A percentile compares a stretch with the other conserved stretches of the same genome.
Evolutionary conservation across 2,329 filamentous ascomycete species (phyloP).

Genomic region (Botrytis byssoidea): DNA sequence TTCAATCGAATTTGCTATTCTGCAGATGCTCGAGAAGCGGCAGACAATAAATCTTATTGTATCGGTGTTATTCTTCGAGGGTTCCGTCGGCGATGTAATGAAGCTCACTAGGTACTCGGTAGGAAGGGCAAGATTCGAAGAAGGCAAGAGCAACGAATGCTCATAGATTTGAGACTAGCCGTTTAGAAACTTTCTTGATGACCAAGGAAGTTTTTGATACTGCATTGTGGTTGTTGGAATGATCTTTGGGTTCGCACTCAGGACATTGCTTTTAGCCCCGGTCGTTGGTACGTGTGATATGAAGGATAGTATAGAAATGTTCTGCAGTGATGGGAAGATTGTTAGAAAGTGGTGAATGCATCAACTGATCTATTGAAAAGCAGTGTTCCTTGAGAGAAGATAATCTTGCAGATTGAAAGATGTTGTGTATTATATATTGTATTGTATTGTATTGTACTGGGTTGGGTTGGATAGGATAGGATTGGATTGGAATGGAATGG

Average conservation of each 20-base stretch:
- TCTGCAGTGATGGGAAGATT: conserved; percentile 4
- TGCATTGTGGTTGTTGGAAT: conserved; percentile 37
- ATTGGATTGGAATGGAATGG: background rate
- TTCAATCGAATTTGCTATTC: conserved; percentile 10
- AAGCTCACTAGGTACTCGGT: background rate
- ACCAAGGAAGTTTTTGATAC: conserved; percentile 34
- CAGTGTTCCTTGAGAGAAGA: conserved; percentile 20
- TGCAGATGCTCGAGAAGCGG: background rate
- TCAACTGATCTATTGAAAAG: conserved; percentile 20
- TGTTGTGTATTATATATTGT: background rate
- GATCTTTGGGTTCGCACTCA: conserved; percentile 30
- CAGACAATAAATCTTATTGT: background rate
- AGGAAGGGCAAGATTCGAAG: conserved; percentile 10
- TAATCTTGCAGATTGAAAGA: conserved; percentile 17
- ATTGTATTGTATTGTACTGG: background rate
- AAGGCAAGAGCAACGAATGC: conserved; percentile 28
- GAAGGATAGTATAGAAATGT: conserved; percentile 20
- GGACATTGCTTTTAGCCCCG: conserved; percentile 35
- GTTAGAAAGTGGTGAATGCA: conserved; percentile 17
- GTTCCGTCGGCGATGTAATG: background rate
- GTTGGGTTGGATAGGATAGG: no score
- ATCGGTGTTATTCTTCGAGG: background rate
- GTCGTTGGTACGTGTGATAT: conserved; percentile 28
- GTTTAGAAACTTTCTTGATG: conserved; percentile 39
- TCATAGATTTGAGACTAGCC: conserved; percentile 31